Evolutionary conservation across 768 basidiomycete genomes (phyloP).

Genomic region (Lactarius sanguifluus): DNA sequence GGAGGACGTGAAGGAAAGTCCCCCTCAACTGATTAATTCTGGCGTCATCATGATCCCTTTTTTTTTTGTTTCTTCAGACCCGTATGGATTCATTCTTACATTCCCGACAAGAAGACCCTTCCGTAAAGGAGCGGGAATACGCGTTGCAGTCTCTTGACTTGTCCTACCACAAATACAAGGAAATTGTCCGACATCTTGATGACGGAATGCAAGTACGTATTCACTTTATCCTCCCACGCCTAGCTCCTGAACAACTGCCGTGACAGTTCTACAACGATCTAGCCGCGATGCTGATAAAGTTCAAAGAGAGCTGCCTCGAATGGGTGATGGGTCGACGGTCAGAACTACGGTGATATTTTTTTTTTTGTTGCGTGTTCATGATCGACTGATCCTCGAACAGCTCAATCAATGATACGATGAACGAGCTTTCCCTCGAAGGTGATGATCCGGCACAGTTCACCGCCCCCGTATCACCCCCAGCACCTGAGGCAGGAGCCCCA

Average conservation of each 20-base stretch:
- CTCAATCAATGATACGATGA: conserved; percentile 43
- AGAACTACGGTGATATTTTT: conserved; percentile 61
- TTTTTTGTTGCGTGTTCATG: neutral
- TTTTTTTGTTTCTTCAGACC: conserved; percentile 40
- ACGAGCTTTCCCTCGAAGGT: conserved; percentile 39
- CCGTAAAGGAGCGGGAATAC: conserved; percentile 75
- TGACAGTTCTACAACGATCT: conserved; percentile 91
- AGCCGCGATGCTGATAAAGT: conserved; percentile 63
- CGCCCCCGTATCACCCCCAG: conserved; percentile 13
- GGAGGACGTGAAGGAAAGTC: conserved; percentile 61
- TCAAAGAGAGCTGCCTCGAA: conserved; percentile 70
- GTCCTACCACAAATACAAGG: conserved; percentile 84
- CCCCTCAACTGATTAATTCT: neutral
- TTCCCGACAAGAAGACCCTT: conserved; percentile 74
- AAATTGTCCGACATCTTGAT: conserved; percentile 79
- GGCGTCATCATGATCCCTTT: neutral
- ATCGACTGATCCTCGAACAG: conserved; percentile 33
- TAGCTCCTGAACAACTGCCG: neutral
- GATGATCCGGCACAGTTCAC: conserved; percentile 6
- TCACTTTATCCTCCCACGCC: neutral
- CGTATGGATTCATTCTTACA: conserved; percentile 72
- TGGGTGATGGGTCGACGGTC: conserved; percentile 73
- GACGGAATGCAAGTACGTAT: conserved; percentile 78
- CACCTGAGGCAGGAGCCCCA: conserved; percentile 11
- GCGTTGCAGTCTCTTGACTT: conserved; percentile 80